These are phyloP conservation scores for Meyerozyma smithsonii DNA, from an alignment of 1,139 yeast species.

Conservation along the genomic window DNA sequence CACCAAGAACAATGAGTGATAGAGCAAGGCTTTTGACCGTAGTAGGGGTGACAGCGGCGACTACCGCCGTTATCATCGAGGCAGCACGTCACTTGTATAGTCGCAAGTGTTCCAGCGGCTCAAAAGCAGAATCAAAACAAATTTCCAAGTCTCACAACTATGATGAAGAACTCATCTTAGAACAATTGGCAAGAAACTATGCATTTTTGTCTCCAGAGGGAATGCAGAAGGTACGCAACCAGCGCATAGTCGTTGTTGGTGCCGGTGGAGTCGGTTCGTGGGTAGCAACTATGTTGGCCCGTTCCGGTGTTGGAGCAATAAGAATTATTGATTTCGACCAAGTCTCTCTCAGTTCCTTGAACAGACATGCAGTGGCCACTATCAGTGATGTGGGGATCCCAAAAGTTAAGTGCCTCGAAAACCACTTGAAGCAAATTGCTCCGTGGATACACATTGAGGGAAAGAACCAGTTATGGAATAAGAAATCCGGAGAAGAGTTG, in stretches of 20 bases:
- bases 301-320: conserved; percentile 80
- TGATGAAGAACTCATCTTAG: conserved; percentile 75
- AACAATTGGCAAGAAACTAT: conserved; percentile 89
- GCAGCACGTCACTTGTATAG: neutral
- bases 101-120: neutral
- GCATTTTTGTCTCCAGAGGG: conserved; percentile 89
- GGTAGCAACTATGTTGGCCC: conserved; percentile 87
- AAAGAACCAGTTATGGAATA: conserved; percentile 70
- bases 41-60: neutral
- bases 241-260: conserved; percentile 85
- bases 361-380: conserved; percentile 91
- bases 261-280: conserved; percentile 99
- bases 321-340: conserved; percentile 92
- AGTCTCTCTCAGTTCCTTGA: conserved; percentile 84
- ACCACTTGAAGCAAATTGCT: conserved; percentile 63
- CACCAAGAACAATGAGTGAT: neutral
- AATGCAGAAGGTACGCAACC: conserved; percentile 66
- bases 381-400: conserved; percentile 85
- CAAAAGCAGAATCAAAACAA: conserved; percentile 3
- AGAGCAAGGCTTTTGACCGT: neutral
- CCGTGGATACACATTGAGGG: conserved; percentile 90
- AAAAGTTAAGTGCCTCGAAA: conserved; percentile 74
- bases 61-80: neutral
- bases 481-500: conserved; percentile 57
- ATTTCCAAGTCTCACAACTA: conserved; percentile 21